Conservation (phyloP, 768 basidiomycete genomes). For the Russula lepida region DNA sequence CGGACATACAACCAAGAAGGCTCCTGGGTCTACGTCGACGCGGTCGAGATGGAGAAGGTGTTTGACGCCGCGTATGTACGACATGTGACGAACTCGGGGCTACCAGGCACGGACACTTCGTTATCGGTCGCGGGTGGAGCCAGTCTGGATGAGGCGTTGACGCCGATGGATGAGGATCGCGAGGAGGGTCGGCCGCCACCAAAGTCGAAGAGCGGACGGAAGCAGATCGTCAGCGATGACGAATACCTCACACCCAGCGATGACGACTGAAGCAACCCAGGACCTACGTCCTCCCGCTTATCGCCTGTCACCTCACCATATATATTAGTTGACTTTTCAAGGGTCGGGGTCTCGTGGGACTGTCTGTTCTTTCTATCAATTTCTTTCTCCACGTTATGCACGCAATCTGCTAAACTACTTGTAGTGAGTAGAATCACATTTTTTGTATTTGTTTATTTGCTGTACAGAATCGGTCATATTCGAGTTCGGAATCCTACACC, state of each 20-base stretch:
- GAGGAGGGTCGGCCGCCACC: conserved; percentile 63
- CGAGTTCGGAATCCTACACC: conserved; percentile 6
- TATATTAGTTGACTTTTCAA: background rate
- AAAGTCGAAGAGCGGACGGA: conserved; percentile 53
- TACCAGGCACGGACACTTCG: conserved; percentile 59
- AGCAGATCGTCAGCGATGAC: conserved; percentile 68
- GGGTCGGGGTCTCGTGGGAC: background rate
- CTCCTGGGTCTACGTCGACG: conserved; percentile 91
- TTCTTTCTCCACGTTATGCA: background rate
- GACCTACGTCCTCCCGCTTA: background rate
- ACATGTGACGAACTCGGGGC: conserved; percentile 54
- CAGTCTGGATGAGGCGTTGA: conserved; percentile 59
- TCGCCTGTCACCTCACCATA: background rate
- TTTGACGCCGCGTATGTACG: conserved; percentile 67
- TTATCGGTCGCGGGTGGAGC: conserved; percentile 38
- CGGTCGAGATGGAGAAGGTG: conserved; percentile 88
- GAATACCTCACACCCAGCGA: conserved; percentile 63
- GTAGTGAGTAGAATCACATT: conserved; percentile 18
- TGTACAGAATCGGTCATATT: conserved; percentile 18
- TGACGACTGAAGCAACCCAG: conserved; percentile 29
- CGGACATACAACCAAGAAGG: conserved; percentile 91
- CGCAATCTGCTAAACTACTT: conserved; percentile 10
- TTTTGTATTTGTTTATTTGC: conserved; percentile 19
- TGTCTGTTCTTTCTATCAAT: background rate
- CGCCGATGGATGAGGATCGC: conserved; percentile 52